Percentiles rank a stretch among this genome's conserved stretches.
Conservation (phyloP, 2,329 filamentous ascomycete genomes). For the Grosmannia clavigera region DNA sequence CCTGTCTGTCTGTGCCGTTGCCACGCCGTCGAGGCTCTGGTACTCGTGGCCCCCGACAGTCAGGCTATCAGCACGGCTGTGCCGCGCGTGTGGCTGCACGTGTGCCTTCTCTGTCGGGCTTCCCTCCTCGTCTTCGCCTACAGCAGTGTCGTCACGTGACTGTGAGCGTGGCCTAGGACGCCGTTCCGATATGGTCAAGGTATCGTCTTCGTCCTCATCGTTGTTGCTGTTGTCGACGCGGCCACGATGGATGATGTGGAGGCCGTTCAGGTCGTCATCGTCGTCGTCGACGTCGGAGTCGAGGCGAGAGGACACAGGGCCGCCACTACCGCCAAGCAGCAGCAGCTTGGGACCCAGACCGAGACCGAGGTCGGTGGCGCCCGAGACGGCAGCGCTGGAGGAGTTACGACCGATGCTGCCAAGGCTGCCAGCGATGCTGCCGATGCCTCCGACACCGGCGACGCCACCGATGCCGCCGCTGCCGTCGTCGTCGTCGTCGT, state of each 20-base stretch:
- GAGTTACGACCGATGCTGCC: slow-evolving; percentile 8
- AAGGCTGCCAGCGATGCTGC: not conserved
- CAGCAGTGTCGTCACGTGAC: not conserved
- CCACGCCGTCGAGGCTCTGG: slow-evolving; percentile 40
- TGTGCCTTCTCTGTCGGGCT: too few species aligned
- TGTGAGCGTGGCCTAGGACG: not conserved
- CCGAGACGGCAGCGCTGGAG: slow-evolving; percentile 15
- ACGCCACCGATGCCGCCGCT: slow-evolving; percentile 1
- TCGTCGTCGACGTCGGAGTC: not conserved
- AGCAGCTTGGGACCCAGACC: slow-evolving; percentile 7
- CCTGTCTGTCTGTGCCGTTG: slow-evolving; percentile 12
- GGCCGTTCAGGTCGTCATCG: slow-evolving; percentile 1
- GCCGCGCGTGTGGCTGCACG: not conserved
- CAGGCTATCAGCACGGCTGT: slow-evolving; percentile 40
- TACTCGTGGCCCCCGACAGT: slow-evolving; percentile 33
- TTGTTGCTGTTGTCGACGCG: not conserved
- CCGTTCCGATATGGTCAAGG: not conserved
- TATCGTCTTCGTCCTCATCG: not conserved
- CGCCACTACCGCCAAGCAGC: slow-evolving; percentile 1
- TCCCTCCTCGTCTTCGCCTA: not conserved
- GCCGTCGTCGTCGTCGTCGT: slow-evolving; percentile 4
- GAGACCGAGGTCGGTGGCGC: slow-evolving; percentile 12
- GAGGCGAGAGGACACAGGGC: not conserved
- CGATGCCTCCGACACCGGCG: slow-evolving; percentile 1
- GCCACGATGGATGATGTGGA: not conserved